Evolutionary conservation across 768 basidiomycete genomes (phyloP).

Genomic region (Pulveroboletus sp.): DNA sequence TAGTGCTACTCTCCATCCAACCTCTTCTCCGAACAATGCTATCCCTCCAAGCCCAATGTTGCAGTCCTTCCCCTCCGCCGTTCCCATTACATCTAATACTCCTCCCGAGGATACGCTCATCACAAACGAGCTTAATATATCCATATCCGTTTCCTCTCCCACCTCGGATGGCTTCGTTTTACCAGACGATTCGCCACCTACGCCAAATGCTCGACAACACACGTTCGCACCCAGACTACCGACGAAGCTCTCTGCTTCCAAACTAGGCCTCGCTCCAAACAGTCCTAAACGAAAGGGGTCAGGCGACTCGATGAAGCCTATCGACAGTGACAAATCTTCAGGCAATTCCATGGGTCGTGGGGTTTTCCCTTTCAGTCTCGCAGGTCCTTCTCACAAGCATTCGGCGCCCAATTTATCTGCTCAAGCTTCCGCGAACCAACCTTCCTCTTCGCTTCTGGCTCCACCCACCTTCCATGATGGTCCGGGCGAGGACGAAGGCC

Average conservation of each 20-base stretch:
- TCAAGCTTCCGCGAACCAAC: slow-evolving; percentile 22
- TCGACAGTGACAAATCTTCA: slow-evolving; percentile 30
- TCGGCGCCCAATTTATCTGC: slow-evolving; percentile 16
- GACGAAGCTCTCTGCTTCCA: slow-evolving; percentile 61
- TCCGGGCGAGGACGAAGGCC: slow-evolving; percentile 29
- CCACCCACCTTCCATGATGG: slow-evolving; percentile 52
- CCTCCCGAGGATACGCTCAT: slow-evolving; percentile 17
- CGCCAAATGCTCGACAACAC: slow-evolving; percentile 59
- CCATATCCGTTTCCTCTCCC: slow-evolving; percentile 50
- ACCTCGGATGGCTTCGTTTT: slow-evolving; percentile 34
- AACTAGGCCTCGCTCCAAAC: slow-evolving; percentile 41
- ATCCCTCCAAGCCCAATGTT: slow-evolving; percentile 29
- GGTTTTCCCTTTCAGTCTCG: slow-evolving; percentile 31
- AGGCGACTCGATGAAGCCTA: slow-evolving; percentile 29
- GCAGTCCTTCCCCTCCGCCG: slow-evolving; percentile 44
- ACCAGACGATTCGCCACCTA: slow-evolving; percentile 37
- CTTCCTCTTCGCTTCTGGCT: slow-evolving; percentile 47
- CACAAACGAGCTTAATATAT: slow-evolving; percentile 35
- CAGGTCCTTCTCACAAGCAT: slow-evolving; percentile 28
- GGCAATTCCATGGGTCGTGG: slow-evolving; percentile 17
- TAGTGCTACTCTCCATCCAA: slow-evolving; percentile 47
- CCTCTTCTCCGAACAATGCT: slow-evolving; percentile 27
- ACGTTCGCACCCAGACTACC: slow-evolving; percentile 71
- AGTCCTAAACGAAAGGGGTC: slow-evolving; percentile 61
- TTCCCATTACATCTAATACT: slow-evolving; percentile 16